phyloP scores from a whole-genome alignment of 2,329 filamentous ascomycete genomes.

The Colletotrichum sansevieriae region DNA sequence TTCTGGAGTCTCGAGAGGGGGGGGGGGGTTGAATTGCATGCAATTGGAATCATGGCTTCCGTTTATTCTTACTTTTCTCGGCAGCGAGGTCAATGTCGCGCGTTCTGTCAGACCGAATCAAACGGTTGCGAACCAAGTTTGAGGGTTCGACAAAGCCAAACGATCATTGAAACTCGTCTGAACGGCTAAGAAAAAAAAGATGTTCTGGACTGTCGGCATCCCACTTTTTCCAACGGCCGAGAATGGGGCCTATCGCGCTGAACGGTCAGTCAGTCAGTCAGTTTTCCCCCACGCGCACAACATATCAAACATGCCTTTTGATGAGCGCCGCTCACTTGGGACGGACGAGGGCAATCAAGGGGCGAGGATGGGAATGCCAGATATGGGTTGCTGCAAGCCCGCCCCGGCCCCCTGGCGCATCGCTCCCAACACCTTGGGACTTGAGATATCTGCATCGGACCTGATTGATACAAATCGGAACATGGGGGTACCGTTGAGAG shows the following conservation, averaged over 20 bases:
- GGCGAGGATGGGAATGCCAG: neutral
- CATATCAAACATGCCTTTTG: neutral
- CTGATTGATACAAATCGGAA: constrained; percentile 26
- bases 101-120: neutral
- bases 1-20: neutral
- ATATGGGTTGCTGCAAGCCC: constrained; percentile 24
- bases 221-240: neutral
- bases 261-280: neutral
- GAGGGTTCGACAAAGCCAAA: constrained; percentile 12
- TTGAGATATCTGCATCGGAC: constrained; percentile 23
- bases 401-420: neutral
- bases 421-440: constrained; percentile 25
- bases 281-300: neutral
- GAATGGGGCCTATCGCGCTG: neutral
- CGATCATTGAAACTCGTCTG: constrained; percentile 1
- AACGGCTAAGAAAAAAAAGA: neutral
- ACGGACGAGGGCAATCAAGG: constrained; percentile 8
- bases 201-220: neutral
- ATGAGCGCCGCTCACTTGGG: neutral
- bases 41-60: neutral
- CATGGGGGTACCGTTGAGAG: neutral
- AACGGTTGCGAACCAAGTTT: neutral
- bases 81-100: neutral
- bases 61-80: neutral
- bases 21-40: neutral